Evolutionary conservation across 352 stramenopile species (phyloP), one percentile per base, ranked within the genome.

Genomic region (Phytophthora quininea): DNA sequence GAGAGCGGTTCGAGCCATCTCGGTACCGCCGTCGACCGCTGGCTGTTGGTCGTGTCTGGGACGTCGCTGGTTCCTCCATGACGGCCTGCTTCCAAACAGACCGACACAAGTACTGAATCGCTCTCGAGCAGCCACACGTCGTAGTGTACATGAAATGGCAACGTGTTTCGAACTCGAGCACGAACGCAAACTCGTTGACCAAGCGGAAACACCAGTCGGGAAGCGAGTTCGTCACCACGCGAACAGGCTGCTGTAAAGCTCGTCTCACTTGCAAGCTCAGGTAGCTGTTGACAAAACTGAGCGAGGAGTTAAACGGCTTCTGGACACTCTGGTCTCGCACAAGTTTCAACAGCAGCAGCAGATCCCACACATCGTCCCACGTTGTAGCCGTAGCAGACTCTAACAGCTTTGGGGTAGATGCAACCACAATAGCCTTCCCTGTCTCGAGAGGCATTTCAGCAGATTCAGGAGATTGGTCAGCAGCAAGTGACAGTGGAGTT

Each of bases 91-190:
- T 89, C 86, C 86, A 93, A 12, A 93, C 65, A 12, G 83, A 84
- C 1, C 79, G 71, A 50, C 81, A 89, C 11, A 93, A 61, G 59
- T 89, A 89, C 52, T 87, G 76, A 58, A 93, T 90, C 6, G 86
- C 80, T 24, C 86, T 76, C 14, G 86, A 79, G n/a, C 74, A 78
- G 1, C 86, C 86, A 67, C 82, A 88, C 6, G 73, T 83, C n/a
- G 78, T 90, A 14, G 77, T 77, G 42, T 89, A 91, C 69, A 89
- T 74, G 54, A 91, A 90, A 62, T 90, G 77, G 40, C 77, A 84
- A 0, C 80, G 74, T 33, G 82, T 92, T 1, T 89, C 80, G 51
- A 86, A 87, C 14, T 88, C 72, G n/a, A 93, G 58, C 19, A 89
- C 73, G 50, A 92, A 91, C 24, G 78, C 53, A 52, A 84, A 91